Conservation (phyloP, 495 filamentous ascomycete species). For the Trichoderma asperelloides region DNA sequence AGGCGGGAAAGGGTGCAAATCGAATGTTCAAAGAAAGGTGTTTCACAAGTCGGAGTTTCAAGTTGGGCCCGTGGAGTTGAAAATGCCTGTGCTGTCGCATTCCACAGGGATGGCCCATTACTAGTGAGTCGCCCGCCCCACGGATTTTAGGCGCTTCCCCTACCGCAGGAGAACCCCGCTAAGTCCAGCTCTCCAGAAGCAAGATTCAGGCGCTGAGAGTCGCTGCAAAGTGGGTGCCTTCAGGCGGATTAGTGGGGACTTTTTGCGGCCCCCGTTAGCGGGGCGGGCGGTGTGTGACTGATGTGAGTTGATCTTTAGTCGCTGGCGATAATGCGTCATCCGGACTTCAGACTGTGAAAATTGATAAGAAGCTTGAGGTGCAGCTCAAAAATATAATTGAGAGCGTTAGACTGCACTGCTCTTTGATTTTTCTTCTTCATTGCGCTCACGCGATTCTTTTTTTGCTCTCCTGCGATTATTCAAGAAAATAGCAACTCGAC, state of each 20-base stretch:
- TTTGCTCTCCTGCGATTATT: not conserved
- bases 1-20: not conserved
- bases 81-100: not conserved
- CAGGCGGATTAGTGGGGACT: not conserved
- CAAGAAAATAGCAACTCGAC: not conserved
- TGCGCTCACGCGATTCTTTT: not conserved
- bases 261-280: not conserved
- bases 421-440: not conserved
- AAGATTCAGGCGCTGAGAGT: not conserved
- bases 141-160: not conserved
- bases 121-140: not conserved
- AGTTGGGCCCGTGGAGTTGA: not conserved
- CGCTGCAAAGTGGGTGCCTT: not conserved
- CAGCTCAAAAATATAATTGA: not conserved
- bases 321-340: not conserved
- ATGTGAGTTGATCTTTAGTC: not conserved
- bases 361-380: not conserved
- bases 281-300: conserved; percentile 1
- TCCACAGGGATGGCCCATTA: not conserved
- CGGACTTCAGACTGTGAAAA: not conserved
- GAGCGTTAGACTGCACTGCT: not conserved
- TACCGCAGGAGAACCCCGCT: not conserved
- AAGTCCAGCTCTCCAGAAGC: not conserved
- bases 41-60: conserved; percentile 7
- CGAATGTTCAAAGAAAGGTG: not conserved